A percentile compares a stretch with the other conserved stretches of the same genome.
Conservation (phyloP, 2,329 filamentous ascomycete genomes). For the Microcyclospora pomicola region DNA sequence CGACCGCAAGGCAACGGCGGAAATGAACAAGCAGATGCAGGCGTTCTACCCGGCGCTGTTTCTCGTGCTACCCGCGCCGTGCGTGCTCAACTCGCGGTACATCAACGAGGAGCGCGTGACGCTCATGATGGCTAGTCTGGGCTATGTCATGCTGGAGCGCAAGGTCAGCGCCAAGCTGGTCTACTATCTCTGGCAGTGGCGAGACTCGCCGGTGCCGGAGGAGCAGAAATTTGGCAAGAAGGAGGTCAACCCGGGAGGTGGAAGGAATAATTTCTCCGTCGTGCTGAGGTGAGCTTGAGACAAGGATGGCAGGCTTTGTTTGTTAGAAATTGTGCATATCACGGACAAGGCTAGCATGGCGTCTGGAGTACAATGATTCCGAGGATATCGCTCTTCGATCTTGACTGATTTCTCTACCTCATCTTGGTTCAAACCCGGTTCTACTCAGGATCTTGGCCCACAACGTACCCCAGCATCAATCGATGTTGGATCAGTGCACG, state of each 20-base stretch:
- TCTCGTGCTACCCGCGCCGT: constrained; percentile 77
- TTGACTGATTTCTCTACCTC: no score
- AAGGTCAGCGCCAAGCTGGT: constrained; percentile 74
- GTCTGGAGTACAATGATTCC: no score
- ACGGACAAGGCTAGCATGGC: no score
- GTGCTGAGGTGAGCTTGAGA: constrained; percentile 37
- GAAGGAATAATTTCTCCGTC: constrained; percentile 84
- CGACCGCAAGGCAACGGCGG: constrained; percentile 7
- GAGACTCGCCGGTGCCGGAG: constrained; percentile 12
- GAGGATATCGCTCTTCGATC: no score
- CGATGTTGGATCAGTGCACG: no score
- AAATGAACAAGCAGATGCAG: constrained; percentile 3
- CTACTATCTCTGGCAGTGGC: constrained; percentile 71
- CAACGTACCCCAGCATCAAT: no score
- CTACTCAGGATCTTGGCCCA: no score
- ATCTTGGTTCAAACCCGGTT: no score
- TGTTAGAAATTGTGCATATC: no score
- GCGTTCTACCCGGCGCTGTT: constrained; percentile 57
- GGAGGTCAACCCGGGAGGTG: constrained; percentile 59
- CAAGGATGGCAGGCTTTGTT: no score
- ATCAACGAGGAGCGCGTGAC: constrained; percentile 56
- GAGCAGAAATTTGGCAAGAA: constrained; percentile 49
- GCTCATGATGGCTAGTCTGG: constrained; percentile 62
- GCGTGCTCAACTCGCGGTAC: constrained; percentile 81
- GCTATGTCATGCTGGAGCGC: constrained; percentile 50